A percentile compares a stretch with the other conserved stretches of the same genome.
phyloP scores from a whole-genome alignment of 306 rosid genomes.

The Corylus americana region DNA sequence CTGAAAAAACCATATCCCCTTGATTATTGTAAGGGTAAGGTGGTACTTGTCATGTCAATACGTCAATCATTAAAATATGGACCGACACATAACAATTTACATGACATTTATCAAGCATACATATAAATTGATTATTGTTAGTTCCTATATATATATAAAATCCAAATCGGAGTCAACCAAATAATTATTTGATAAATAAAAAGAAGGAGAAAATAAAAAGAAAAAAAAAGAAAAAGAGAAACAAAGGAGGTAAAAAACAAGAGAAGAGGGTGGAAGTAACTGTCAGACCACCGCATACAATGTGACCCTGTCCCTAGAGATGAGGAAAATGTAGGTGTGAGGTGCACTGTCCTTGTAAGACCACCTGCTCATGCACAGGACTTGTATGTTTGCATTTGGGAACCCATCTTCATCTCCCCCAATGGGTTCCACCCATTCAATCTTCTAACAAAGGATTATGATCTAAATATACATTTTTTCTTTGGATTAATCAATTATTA shows the following conservation, averaged over 20 bases:
- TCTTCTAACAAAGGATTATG: background rate
- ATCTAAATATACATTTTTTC: background rate
- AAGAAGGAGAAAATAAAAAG: too few species aligned
- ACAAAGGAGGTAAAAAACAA: background rate
- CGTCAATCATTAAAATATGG: too few species aligned
- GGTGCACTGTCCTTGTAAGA: constrained; percentile 33
- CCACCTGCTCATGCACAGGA: constrained; percentile 7
- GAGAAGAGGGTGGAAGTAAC: background rate
- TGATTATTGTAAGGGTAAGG: too few species aligned
- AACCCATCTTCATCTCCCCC: background rate
- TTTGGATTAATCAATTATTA: too few species aligned
- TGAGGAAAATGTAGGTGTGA: constrained; percentile 21
- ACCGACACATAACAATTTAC: too few species aligned
- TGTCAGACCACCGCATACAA: background rate
- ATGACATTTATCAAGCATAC: too few species aligned
- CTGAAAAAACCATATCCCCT: too few species aligned
- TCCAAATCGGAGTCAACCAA: too few species aligned
- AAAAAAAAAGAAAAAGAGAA: background rate
- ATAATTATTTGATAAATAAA: too few species aligned
- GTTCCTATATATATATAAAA: too few species aligned
- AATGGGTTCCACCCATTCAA: background rate
- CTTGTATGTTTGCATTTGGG: background rate
- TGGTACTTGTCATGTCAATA: too few species aligned
- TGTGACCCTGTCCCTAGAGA: constrained; percentile 7
- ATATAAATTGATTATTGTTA: too few species aligned